Evolutionary conservation across 768 basidiomycete genomes (phyloP).

Genomic region (Pisolithus tinctorius): DNA sequence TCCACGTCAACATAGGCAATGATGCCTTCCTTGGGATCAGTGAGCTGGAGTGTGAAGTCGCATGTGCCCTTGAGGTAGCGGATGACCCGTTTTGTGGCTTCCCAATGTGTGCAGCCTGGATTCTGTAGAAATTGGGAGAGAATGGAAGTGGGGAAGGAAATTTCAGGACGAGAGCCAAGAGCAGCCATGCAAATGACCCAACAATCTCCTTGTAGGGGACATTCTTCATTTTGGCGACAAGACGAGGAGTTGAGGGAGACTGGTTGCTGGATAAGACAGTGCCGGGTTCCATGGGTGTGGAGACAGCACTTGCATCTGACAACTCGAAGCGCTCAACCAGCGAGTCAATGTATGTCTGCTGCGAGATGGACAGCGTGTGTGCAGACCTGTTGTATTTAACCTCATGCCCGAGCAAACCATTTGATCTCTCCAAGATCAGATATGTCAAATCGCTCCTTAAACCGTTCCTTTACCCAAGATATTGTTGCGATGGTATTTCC

Average conservation of each 20-base stretch:
- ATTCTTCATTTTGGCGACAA: conserved; percentile 1
- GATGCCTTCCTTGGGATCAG: background rate
- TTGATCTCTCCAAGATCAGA: conserved; percentile 14
- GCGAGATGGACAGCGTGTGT: conserved; percentile 22
- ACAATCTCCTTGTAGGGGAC: conserved; percentile 21
- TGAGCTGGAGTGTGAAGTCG: conserved; percentile 7
- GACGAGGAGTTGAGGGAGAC: background rate
- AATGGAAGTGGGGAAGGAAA: conserved; percentile 18
- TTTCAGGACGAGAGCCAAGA: conserved; percentile 23
- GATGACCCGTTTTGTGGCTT: conserved; percentile 19
- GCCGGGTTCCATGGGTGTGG: background rate
- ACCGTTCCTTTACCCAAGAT: conserved; percentile 5
- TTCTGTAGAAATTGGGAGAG: conserved; percentile 18
- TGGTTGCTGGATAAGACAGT: background rate
- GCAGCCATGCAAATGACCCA: conserved; percentile 25
- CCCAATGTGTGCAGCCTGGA: conserved; percentile 18
- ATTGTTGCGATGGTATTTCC: background rate
- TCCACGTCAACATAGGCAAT: background rate
- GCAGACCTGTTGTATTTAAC: conserved; percentile 13
- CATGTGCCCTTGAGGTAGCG: conserved; percentile 22
- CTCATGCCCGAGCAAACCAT: conserved; percentile 29
- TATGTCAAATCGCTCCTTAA: conserved; percentile 24
- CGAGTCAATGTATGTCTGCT: conserved; percentile 20
- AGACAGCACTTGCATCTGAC: background rate
- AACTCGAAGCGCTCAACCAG: background rate